Conservation (phyloP, 345 rosid genomes). For the Capsella bursapastoris region DNA sequence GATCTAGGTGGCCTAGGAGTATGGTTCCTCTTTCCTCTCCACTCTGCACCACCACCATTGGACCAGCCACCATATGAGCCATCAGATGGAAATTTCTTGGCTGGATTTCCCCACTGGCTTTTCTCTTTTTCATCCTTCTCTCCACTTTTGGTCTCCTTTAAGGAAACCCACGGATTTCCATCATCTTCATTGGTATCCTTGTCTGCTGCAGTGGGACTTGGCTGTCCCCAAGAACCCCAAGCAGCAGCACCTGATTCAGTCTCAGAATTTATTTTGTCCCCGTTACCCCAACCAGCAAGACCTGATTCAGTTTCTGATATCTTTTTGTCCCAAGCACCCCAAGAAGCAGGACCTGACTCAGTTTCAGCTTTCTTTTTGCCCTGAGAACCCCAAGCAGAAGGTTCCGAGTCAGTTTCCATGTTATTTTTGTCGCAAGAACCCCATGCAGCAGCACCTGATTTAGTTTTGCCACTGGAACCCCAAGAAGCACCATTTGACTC, state of each 20-base stretch:
- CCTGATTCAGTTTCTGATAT: conserved; percentile 16
- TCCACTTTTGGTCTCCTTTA: conserved; percentile 36
- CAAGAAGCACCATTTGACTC: conserved; percentile 28
- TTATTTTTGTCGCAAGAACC: conserved; percentile 26
- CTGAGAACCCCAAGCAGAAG: not conserved
- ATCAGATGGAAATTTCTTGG: conserved; percentile 53
- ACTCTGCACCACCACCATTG: conserved; percentile 52
- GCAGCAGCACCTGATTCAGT: conserved; percentile 33
- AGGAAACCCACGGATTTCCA: conserved; percentile 47
- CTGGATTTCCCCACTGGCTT: conserved; percentile 53
- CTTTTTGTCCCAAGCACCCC: conserved; percentile 40
- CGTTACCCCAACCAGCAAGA: conserved; percentile 17
- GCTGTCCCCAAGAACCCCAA: conserved; percentile 55
- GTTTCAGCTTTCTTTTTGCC: not conserved
- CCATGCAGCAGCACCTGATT: conserved; percentile 36
- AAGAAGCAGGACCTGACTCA: conserved; percentile 32
- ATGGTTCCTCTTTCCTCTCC: conserved; percentile 63
- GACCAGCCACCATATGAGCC: conserved; percentile 57
- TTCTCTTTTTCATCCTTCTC: conserved; percentile 46
- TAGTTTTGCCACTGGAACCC: conserved; percentile 23
- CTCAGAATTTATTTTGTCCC: not conserved
- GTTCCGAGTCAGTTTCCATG: not conserved
- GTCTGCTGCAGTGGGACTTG: conserved; percentile 52
- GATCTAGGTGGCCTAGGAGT: conserved; percentile 55
- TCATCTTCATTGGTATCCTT: conserved; percentile 40